Base-by-base conservation (phyloP, 208 protist species). In the Crithidia mellificae region DNA sequence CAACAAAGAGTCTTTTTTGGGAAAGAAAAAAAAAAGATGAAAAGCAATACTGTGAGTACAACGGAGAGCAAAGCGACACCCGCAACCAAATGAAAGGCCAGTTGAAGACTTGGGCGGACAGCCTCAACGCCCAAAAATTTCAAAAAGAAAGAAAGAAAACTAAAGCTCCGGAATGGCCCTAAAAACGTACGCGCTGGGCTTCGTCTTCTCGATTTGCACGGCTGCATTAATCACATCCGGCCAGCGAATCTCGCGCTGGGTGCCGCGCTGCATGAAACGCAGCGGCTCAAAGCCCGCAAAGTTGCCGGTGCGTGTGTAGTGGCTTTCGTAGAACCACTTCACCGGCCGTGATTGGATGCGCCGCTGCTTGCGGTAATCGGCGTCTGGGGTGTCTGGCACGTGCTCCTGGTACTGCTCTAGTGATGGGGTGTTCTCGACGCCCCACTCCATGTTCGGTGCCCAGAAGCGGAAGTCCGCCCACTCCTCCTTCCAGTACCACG, bases 401-500 rank as follows among this genome's bases (percentile, higher is more conserved):
- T 96, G 92, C 65, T 97, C 92, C 77, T 97, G 92, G 78, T 97
- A 97, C 71, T 94, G 88, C 78, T 97, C 92, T 62, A 88, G 81
- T 36, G 88, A 94, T 20, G 88, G 87, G 32, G 92, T 96, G 72
- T 95, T 94, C 56, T 97, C 92, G 52, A 96, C 85, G 46, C 92
- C 92, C 90, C 92, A 97, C 73, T 95, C 90, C 92, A 97, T 97
- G 78, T 97, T 90, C 8, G 92, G 92, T 7, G 87, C 92, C 90
- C 92, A 97, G 80, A 97, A 97, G 54, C 92, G 90, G 64, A 97
- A 97, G 81, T 97, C 92, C 11, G 92, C 92, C 92, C 92, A 97
- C 77, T 97, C 89, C 76, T 97, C 92, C 80, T 97, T 97, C 92
- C 92, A 97, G 77, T 97, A 97, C 90, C 91, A 97, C 29, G 91